Base-by-base conservation (phyloP, 805 yeast genomes). In the Saturnispora serradocipensis region DNA sequence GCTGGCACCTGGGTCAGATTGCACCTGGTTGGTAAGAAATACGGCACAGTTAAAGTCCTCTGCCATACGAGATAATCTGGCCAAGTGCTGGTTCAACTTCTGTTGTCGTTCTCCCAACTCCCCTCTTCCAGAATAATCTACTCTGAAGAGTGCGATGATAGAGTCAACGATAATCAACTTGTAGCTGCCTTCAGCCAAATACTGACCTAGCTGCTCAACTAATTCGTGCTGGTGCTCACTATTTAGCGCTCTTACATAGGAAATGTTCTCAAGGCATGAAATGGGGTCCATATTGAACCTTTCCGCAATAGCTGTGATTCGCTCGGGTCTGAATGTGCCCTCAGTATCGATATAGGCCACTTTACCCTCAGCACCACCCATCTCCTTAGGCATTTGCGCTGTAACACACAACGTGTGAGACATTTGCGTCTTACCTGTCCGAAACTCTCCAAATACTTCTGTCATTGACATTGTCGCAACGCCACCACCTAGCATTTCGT, bases 301-400 rank as follows among this genome's bases (percentile, higher is more conserved):
- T 56, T 75, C 79, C 1, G 91, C 88, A 58, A 86, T 85, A 40
- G 82, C 77, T 39, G 66, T 68, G 48, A 79, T 75, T 61, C 83
- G 71, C 54, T 82, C 88, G 2, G 91, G 91, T 52, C 91, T 74
- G 57, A 85, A 85, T 1, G 91, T 85, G 4, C 91, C 91, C 62
- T 86, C 91, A 0, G 91, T 84, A 60, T 86, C 91, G 53, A 85
- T 81, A 59, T 80, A 85, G 9, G 86, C 83, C 27, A 85, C 87
- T 66, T 84, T 85, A 0, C 91, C 91, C 63, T 84, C 90, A 13
- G 83, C 89, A 4, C 91, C 91, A 4, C 90, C 90, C 76, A 81
- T 71, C 36, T 76, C 78, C 43, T 73, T 78, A 9, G 88, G 88
- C 53, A 85, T 65, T 62, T 85, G 91, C 39, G 88, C 74, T 1